phyloP scores from a whole-genome alignment of 805 yeast genomes.

The Myxozyma kluyveri region DNA sequence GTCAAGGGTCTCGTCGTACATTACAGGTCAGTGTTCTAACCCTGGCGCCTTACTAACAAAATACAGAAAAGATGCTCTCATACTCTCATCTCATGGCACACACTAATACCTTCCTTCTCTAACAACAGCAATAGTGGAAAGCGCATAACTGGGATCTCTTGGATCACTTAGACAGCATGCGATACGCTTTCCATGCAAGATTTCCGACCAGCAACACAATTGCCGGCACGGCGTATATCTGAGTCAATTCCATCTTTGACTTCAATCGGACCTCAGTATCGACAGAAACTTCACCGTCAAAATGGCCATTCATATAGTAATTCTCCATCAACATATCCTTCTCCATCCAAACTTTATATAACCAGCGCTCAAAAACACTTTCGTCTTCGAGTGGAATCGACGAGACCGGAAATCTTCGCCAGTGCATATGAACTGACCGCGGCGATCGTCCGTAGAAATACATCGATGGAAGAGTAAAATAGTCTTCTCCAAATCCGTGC shows the following conservation, averaged over 20 bases:
- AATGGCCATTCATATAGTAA: constrained; percentile 29
- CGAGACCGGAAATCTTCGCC: constrained; percentile 54
- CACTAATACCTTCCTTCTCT: too few species aligned
- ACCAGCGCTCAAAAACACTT: constrained; percentile 68
- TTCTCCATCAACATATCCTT: constrained; percentile 68
- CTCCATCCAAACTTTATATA: constrained; percentile 65
- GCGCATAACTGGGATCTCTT: too few species aligned
- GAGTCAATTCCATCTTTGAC: constrained; percentile 12
- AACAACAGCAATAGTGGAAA: too few species aligned
- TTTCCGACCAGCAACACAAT: constrained; percentile 13
- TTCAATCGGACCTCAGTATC: constrained; percentile 23
- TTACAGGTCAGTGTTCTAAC: too few species aligned
- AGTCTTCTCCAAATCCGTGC: constrained; percentile 72
- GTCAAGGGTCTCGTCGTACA: too few species aligned
- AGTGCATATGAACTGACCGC: constrained; percentile 56
- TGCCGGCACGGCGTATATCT: constrained; percentile 26
- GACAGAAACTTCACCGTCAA: constrained; percentile 24
- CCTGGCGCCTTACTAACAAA: too few species aligned
- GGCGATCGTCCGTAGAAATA: constrained; percentile 76
- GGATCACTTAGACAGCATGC: constrained; percentile 68
- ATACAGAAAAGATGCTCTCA: too few species aligned
- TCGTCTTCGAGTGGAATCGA: constrained; percentile 66
- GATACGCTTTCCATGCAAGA: constrained; percentile 25
- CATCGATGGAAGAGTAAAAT: constrained; percentile 60
- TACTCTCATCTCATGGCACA: too few species aligned